These are phyloP conservation scores for Arabis hirsuta DNA, from an alignment of 345 rosid species.

Conservation along the genomic window DNA sequence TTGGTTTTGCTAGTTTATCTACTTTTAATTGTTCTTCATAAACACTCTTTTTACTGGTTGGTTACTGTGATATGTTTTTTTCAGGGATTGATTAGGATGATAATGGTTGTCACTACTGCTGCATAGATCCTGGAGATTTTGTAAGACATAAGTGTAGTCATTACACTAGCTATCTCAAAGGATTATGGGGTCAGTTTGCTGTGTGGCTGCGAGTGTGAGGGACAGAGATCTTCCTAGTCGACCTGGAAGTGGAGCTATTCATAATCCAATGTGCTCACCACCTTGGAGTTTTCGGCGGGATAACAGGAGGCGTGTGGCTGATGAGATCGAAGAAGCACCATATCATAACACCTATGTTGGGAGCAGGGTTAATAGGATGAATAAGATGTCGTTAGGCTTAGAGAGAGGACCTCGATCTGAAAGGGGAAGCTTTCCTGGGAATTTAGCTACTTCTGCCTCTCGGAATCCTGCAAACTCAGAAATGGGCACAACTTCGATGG, in stretches of 20 bases:
- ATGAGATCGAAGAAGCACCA: slow-evolving; percentile 60
- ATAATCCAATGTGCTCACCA: slow-evolving; percentile 59
- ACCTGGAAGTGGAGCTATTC: slow-evolving; percentile 44
- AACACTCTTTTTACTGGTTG: too few relatives aligned
- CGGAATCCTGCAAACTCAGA: slow-evolving; percentile 40
- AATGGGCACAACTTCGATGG: slow-evolving; percentile 32
- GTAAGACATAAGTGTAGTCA: not conserved
- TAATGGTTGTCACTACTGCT: not conserved
- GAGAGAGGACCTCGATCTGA: slow-evolving; percentile 54
- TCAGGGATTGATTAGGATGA: slow-evolving; percentile 11
- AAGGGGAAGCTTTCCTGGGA: slow-evolving; percentile 47
- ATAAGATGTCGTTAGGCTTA: slow-evolving; percentile 53
- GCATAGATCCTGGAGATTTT: not conserved
- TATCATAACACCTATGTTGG: slow-evolving; percentile 49
- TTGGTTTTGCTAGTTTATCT: too few relatives aligned
- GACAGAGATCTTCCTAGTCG: slow-evolving; percentile 47
- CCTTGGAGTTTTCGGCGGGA: slow-evolving; percentile 82
- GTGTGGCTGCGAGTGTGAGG: slow-evolving; percentile 66
- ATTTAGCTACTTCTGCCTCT: slow-evolving; percentile 52
- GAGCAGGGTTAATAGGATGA: slow-evolving; percentile 49
- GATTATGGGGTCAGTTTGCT: slow-evolving; percentile 82
- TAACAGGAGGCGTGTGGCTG: slow-evolving; percentile 73
- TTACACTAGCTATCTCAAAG: slow-evolving; percentile 1
- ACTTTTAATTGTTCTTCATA: too few relatives aligned
- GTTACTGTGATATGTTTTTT: not conserved